Evolutionary conservation across 257 asterid genomes (phyloP).

Genomic region (Paulownia fortunei): DNA sequence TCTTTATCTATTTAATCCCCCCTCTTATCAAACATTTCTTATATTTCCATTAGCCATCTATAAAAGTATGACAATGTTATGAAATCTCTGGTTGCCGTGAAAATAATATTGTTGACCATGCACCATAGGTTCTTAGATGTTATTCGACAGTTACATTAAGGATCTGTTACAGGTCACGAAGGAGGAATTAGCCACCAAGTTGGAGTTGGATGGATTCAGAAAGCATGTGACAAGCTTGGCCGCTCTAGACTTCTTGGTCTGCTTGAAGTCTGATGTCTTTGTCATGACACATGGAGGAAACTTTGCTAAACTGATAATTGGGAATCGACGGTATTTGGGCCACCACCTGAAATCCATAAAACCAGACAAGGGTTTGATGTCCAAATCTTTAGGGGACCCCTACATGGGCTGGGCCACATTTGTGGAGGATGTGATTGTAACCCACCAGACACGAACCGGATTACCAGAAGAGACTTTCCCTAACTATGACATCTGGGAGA

Average conservation of each 20-base stretch:
- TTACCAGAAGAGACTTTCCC: slow-evolving; percentile 98
- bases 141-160: slow-evolving; percentile 8
- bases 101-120: background rate
- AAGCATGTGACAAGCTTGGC: slow-evolving; percentile 98
- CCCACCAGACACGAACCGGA: slow-evolving; percentile 93
- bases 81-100: slow-evolving; percentile 6
- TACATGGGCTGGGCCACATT: slow-evolving; percentile 99
- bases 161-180: slow-evolving; percentile 75
- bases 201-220: slow-evolving; percentile 82
- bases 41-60: background rate
- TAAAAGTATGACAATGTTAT: background rate
- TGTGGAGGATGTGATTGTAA: slow-evolving; percentile 80
- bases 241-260: slow-evolving; percentile 96
- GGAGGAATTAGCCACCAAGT: slow-evolving; percentile 86
- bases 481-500: slow-evolving; percentile 97
- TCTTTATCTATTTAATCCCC: background rate
- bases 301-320: slow-evolving; percentile 92
- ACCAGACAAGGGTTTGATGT: slow-evolving; percentile 97
- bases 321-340: slow-evolving; percentile 87
- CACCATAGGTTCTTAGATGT: background rate
- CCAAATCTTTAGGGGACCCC: slow-evolving; percentile 98
- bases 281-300: slow-evolving; percentile 99
- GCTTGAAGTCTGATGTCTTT: slow-evolving; percentile 93
- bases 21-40: background rate
- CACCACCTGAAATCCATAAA: slow-evolving; percentile 90